Conservation (phyloP, 1,284 basidiomycete genomes). For the Sporisorium exsertum region DNA sequence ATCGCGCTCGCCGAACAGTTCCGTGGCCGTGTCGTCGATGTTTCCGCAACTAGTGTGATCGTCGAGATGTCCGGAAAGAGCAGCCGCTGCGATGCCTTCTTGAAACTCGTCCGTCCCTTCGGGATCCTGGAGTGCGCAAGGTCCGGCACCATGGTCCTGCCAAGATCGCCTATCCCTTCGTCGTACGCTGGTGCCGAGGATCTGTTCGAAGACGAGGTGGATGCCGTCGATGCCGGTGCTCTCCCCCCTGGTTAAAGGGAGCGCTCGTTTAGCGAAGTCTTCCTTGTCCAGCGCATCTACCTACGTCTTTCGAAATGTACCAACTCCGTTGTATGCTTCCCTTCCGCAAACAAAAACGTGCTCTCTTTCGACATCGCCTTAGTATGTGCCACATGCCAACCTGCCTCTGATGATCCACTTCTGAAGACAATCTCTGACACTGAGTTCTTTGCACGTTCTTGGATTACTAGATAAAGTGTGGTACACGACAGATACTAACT, state of each 20-base stretch:
- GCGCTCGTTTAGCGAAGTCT: too few species aligned
- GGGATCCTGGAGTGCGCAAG: constrained; percentile 93
- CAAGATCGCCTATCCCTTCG: constrained; percentile 64
- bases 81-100: constrained; percentile 88
- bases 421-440: background rate
- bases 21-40: constrained; percentile 90
- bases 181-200: constrained; percentile 60
- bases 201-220: constrained; percentile 54
- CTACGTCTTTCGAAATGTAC: background rate
- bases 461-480: background rate
- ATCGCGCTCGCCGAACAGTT: constrained; percentile 88
- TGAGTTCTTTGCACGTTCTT: background rate
- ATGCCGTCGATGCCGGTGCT: constrained; percentile 62
- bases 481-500: background rate
- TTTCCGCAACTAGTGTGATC: constrained; percentile 92
- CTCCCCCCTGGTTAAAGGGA: constrained; percentile 63
- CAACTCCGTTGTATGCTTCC: too few species aligned
- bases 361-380: background rate
- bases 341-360: background rate
- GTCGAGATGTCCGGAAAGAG: constrained; percentile 96
- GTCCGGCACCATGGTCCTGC: constrained; percentile 74
- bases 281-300: too few species aligned
- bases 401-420: too few species aligned
- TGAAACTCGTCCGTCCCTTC: constrained; percentile 91
- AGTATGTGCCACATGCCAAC: too few species aligned